These are phyloP conservation scores for Xylaria castorea DNA, from an alignment of 495 filamentous ascomycete genomes.

Conservation along the genomic window DNA sequence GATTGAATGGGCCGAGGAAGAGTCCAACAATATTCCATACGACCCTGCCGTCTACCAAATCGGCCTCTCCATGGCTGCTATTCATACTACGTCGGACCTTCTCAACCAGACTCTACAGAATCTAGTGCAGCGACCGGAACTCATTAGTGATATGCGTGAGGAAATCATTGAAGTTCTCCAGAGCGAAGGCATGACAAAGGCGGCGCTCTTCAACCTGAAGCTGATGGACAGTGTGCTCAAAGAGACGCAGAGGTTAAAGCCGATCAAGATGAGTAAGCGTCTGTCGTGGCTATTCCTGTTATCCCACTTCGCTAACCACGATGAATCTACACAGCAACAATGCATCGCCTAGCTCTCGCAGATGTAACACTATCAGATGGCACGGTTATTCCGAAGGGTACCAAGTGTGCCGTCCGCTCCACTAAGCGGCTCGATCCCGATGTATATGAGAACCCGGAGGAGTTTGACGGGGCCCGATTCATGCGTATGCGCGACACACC, in stretches of 20 bases:
- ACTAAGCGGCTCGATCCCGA: conserved; percentile 45
- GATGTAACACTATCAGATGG: conserved; percentile 56
- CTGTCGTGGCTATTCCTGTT: neutral
- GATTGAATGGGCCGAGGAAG: conserved; percentile 46
- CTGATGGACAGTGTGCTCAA: conserved; percentile 29
- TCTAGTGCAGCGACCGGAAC: conserved; percentile 43
- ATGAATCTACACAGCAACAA: neutral
- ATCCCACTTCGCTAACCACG: neutral
- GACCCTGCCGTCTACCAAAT: conserved; percentile 47
- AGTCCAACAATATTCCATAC: conserved; percentile 29
- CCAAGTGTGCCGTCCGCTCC: conserved; percentile 44
- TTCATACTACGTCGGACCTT: conserved; percentile 44
- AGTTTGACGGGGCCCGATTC: conserved; percentile 59
- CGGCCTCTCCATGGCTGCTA: conserved; percentile 40
- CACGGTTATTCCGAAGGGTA: conserved; percentile 57
- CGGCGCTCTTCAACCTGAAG: conserved; percentile 20
- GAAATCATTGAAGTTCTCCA: conserved; percentile 38
- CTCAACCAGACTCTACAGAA: conserved; percentile 46
- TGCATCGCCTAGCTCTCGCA: conserved; percentile 47
- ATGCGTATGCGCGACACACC: conserved; percentile 45
- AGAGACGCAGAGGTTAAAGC: conserved; percentile 38
- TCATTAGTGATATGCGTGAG: conserved; percentile 37
- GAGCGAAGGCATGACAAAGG: conserved; percentile 37
- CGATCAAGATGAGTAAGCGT: conserved; percentile 30
- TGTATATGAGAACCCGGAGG: conserved; percentile 51